Conservation (phyloP, 495 filamentous ascomycete species). For the Aspergillus bridgeri region DNA sequence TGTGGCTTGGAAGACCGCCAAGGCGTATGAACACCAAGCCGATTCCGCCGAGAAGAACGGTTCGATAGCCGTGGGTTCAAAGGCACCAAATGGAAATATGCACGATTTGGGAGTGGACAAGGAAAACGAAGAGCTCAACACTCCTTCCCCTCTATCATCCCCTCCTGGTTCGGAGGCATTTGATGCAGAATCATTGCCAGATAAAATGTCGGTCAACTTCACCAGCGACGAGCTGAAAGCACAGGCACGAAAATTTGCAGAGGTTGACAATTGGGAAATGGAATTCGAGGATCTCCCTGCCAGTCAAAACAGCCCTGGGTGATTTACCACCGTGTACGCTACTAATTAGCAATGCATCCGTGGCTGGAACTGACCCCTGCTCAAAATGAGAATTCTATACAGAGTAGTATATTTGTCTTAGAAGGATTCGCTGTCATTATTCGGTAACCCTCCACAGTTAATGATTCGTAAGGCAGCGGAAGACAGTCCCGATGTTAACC, state of each 20-base stretch:
- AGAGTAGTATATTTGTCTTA: no score
- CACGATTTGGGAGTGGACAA: slow-evolving; percentile 25
- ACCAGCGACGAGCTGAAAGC: slow-evolving; percentile 38
- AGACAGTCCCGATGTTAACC: not conserved
- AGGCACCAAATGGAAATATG: slow-evolving; percentile 9
- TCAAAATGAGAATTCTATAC: no score
- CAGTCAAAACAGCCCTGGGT: slow-evolving; percentile 14
- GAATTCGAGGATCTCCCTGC: slow-evolving; percentile 63
- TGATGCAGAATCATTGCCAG: slow-evolving; percentile 23
- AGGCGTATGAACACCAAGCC: slow-evolving; percentile 12
- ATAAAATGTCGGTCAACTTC: slow-evolving; percentile 14
- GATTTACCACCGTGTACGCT: slow-evolving; percentile 4
- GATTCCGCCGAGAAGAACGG: not conserved
- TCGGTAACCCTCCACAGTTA: no score
- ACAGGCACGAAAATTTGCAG: slow-evolving; percentile 55
- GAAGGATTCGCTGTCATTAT: no score
- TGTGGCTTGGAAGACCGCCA: slow-evolving; percentile 12
- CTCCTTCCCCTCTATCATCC: slow-evolving; percentile 40
- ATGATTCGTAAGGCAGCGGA: not conserved
- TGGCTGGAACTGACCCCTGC: no score
- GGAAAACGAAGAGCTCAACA: slow-evolving; percentile 26
- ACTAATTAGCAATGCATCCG: not conserved
- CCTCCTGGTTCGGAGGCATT: slow-evolving; percentile 34
- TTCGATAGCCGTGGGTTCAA: slow-evolving; percentile 1
- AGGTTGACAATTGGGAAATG: slow-evolving; percentile 69